Evolutionary conservation across 2,329 filamentous ascomycete species (phyloP).

Genomic region (Cordyceps farinosa): DNA sequence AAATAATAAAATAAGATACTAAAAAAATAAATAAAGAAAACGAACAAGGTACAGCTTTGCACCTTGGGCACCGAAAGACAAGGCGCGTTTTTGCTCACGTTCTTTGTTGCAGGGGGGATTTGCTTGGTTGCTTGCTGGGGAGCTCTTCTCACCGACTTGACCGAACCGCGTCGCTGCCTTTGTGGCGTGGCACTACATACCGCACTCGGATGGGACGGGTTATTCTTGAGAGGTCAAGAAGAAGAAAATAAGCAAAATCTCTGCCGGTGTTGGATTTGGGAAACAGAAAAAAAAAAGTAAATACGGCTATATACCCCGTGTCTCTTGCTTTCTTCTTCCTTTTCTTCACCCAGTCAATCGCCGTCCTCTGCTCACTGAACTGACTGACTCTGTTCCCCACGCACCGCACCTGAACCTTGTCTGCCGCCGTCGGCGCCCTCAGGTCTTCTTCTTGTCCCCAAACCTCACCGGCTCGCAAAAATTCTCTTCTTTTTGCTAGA

Average conservation of each 20-base stretch:
- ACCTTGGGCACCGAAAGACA: neutral
- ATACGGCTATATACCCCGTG: neutral
- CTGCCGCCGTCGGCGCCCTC: neutral
- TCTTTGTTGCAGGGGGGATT: neutral
- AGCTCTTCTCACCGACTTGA: constrained; percentile 13
- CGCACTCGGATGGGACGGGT: neutral
- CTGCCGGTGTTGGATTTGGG: neutral
- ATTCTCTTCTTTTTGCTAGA: neutral
- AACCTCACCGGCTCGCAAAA: neutral
- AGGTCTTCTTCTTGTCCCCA: neutral
- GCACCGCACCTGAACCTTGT: constrained; percentile 7
- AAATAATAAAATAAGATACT: too few relatives aligned
- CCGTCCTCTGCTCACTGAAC: neutral
- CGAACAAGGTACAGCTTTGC: neutral
- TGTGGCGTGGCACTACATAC: constrained; percentile 6
- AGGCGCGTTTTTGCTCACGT: neutral
- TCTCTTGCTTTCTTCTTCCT: neutral
- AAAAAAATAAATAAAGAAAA: neutral
- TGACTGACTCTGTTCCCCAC: neutral
- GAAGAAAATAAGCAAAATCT: neutral
- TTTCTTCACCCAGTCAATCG: neutral
- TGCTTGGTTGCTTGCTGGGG: neutral
- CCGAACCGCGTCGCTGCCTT: neutral
- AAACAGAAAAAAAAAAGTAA: constrained; percentile 6
- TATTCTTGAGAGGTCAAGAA: neutral